Conservation (phyloP, 2,329 filamentous ascomycete genomes). For the Zymoseptoria pseudotritici region DNA sequence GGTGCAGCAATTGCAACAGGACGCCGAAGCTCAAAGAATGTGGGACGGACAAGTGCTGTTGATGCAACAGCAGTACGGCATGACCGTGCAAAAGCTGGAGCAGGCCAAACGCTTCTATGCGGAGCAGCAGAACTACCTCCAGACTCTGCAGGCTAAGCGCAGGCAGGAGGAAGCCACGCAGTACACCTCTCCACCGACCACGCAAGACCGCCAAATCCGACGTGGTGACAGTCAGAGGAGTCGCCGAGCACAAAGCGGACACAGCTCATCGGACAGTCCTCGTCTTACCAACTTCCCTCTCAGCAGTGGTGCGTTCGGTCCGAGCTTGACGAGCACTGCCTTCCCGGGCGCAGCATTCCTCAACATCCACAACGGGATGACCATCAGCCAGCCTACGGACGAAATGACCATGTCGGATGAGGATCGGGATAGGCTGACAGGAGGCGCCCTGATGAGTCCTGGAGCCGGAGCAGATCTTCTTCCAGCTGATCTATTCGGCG, state of each 20-base stretch:
- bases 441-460: slow-evolving; percentile 66
- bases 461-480: slow-evolving; percentile 62
- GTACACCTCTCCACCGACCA: slow-evolving; percentile 18
- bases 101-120: slow-evolving; percentile 36
- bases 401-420: slow-evolving; percentile 50
- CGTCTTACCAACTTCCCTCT: slow-evolving; percentile 20
- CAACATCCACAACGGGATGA: slow-evolving; percentile 57
- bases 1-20: slow-evolving; percentile 29
- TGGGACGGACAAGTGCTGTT: slow-evolving; percentile 29
- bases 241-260: slow-evolving; percentile 31
- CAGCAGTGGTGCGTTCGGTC: slow-evolving; percentile 27
- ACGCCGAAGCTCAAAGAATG: slow-evolving; percentile 36
- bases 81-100: slow-evolving; percentile 25
- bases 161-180: slow-evolving; percentile 26
- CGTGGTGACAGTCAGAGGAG: slow-evolving; percentile 36
- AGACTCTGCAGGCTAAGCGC: slow-evolving; percentile 21
- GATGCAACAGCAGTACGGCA: slow-evolving; percentile 27
- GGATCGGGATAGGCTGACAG: slow-evolving; percentile 53
- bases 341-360: slow-evolving; percentile 45
- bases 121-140: slow-evolving; percentile 32
- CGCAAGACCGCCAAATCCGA: slow-evolving; percentile 14
- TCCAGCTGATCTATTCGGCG: slow-evolving; percentile 53
- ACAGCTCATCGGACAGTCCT: slow-evolving; percentile 25
- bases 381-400: slow-evolving; percentile 39
- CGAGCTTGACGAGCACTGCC: slow-evolving; percentile 43